Base-by-base conservation (phyloP, 345 rosid genomes). In the Anastatica hierochuntica region DNA sequence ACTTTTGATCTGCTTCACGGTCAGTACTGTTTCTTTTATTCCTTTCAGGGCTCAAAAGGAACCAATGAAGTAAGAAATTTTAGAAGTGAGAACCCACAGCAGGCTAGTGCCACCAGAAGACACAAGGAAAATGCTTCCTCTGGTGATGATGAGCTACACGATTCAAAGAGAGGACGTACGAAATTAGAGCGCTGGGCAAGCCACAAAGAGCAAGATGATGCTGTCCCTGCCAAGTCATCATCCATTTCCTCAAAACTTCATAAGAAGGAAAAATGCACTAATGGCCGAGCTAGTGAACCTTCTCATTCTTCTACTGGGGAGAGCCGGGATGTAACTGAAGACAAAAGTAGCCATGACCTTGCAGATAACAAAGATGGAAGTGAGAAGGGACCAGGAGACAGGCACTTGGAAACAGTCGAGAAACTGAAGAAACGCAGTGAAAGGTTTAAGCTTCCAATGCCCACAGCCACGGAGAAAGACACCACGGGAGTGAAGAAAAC, bases 351-450 rank as follows among this genome's bases (percentile, higher is more conserved):
- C 38, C 62, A 55, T 49, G 81, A 76, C 44, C 40, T 23, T 45
- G 63, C 62, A 16, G 90, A 83, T 57, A 72, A 49, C 50, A 86
- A 74, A 75, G 88, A 79, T 67, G 62, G 58, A 23, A 82, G 73
- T 43, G 54, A 65, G 54, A 81, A 77, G 53, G 78, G 77, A 17
- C 18, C 54, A 19, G 88, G 85, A 60, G 87, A 83, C 67, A 76
- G 74, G 40, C 97, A 83, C 68, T 71, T 81, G 35, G 95, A 88
- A 68, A 92, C 97, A 1, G 88, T 92, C 14, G 98, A 88, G 79
- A 92, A 88, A 80, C 75, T 92, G 68, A 92, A 92, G 83, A 92
- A 92, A 67, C 81, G 98, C 44, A 92, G 98, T 42, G 97, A 92
- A 78, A 75, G 98, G 65, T 92, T 92, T 79, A 92, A 83, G 72